Evolutionary conservation across 371 early-diverging fungal species (phyloP).

Genomic region (Actinomortierella wolfii): DNA sequence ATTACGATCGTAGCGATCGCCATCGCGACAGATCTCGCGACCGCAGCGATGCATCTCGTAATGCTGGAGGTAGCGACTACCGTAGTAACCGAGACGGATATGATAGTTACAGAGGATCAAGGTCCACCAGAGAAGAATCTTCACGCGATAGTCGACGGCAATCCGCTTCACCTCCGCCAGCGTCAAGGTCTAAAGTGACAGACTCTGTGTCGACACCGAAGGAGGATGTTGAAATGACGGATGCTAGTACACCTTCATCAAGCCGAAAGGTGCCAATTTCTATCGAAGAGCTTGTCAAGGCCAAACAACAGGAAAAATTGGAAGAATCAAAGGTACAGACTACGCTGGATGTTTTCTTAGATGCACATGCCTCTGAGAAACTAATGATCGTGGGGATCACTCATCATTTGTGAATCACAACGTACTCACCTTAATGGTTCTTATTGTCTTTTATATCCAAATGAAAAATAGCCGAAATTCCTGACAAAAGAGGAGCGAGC

Average conservation of each 20-base stretch:
- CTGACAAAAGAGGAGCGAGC: constrained; percentile 93
- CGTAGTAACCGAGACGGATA: constrained; percentile 29
- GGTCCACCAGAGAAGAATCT: constrained; percentile 11
- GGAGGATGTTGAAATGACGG: constrained; percentile 13
- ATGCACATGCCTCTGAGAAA: not conserved
- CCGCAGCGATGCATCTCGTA: constrained; percentile 29
- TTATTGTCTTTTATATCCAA: not conserved
- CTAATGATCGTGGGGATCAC: not conserved
- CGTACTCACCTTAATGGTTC: not conserved
- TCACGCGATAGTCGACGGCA: constrained; percentile 24
- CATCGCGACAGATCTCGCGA: constrained; percentile 26
- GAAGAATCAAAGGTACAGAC: constrained; percentile 36
- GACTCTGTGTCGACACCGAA: constrained; percentile 1
- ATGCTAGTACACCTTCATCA: constrained; percentile 10
- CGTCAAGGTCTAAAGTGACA: not conserved
- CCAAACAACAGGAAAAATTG: constrained; percentile 63
- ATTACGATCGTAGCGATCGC: constrained; percentile 36
- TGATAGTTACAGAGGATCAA: constrained; percentile 19
- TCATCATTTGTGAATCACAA: not conserved
- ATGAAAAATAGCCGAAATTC: constrained; percentile 74
- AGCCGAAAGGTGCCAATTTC: constrained; percentile 71
- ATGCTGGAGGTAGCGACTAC: constrained; percentile 47
- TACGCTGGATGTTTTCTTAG: not conserved
- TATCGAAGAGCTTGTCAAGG: constrained; percentile 74
- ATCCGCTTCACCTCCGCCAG: constrained; percentile 15